These are phyloP conservation scores for Dactylellina sp. DNA, from an alignment of 2,329 filamentous ascomycete species.

Conservation along the genomic window DNA sequence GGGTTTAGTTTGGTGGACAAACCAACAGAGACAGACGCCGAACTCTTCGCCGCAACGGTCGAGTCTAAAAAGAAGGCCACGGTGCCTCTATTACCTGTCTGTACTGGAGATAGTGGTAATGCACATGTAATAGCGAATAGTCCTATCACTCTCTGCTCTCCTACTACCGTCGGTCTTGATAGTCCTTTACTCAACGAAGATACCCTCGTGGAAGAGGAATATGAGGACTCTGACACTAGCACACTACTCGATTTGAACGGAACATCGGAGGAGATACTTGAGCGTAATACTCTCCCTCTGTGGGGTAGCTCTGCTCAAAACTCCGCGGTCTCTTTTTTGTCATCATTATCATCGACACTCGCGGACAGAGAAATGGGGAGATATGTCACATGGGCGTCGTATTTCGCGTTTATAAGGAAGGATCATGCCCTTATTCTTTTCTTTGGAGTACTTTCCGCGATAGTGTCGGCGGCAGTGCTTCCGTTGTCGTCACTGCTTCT, in stretches of 20 bases:
- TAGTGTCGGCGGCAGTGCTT: slow-evolving; percentile 63
- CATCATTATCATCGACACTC: background rate
- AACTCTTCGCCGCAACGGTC: slow-evolving; percentile 7
- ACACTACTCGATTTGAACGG: slow-evolving; percentile 13
- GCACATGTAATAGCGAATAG: background rate
- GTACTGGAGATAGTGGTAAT: slow-evolving; percentile 2
- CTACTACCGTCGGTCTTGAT: slow-evolving; percentile 13
- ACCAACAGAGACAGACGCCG: slow-evolving; percentile 7
- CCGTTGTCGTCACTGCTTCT: slow-evolving; percentile 59
- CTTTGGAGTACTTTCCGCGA: slow-evolving; percentile 59
- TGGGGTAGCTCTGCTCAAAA: slow-evolving; percentile 1
- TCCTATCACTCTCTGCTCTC: slow-evolving; percentile 16
- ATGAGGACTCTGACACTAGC: slow-evolving; percentile 28
- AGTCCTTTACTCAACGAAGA: slow-evolving; percentile 19
- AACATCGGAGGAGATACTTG: slow-evolving; percentile 10
- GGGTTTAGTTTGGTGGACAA: slow-evolving; percentile 4
- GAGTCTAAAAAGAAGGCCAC: slow-evolving; percentile 7
- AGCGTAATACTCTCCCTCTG: background rate
- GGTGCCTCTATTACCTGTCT: slow-evolving; percentile 5
- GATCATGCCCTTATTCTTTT: slow-evolving; percentile 50
- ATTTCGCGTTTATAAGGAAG: slow-evolving; percentile 58
- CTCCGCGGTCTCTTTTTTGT: slow-evolving; percentile 1
- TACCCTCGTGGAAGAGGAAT: slow-evolving; percentile 29
- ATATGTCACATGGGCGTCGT: slow-evolving; percentile 55
- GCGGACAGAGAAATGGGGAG: slow-evolving; percentile 39